Conservation (phyloP, 257 asterid genomes). For the Verbena officinalis region DNA sequence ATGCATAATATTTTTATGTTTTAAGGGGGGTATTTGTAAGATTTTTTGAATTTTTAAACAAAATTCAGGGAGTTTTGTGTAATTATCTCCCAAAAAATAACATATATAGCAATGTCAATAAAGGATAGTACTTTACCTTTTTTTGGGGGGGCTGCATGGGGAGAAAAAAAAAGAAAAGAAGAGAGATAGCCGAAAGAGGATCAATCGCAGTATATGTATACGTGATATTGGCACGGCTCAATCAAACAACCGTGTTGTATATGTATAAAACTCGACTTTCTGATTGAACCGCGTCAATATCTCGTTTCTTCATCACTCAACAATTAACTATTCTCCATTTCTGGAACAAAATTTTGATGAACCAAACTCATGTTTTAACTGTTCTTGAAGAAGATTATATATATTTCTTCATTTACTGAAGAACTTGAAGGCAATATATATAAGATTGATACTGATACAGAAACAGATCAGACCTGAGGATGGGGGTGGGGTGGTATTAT, state of each 20-base stretch:
- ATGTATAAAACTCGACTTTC: constrained; percentile 55
- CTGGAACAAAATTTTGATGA: neutral
- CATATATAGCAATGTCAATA: too few relatives aligned
- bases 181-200: neutral
- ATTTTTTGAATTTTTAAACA: too few relatives aligned
- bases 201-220: neutral
- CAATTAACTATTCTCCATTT: neutral
- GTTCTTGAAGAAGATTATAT: too few relatives aligned
- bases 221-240: constrained; percentile 99
- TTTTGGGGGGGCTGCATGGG: neutral
- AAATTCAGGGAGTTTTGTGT: too few relatives aligned
- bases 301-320: constrained; percentile 38
- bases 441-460: too few relatives aligned
- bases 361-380: neutral
- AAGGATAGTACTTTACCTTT: neutral
- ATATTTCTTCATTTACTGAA: neutral
- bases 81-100: too few relatives aligned
- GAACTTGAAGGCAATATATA: neutral
- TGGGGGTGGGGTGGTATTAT: neutral
- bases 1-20: too few relatives aligned
- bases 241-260: constrained; percentile 72
- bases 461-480: neutral
- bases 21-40: too few relatives aligned
- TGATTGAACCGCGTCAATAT: constrained; percentile 97
- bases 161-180: neutral